Conservation (phyloP, 352 stramenopile species). For the Phytophthora tentaculata region DNA sequence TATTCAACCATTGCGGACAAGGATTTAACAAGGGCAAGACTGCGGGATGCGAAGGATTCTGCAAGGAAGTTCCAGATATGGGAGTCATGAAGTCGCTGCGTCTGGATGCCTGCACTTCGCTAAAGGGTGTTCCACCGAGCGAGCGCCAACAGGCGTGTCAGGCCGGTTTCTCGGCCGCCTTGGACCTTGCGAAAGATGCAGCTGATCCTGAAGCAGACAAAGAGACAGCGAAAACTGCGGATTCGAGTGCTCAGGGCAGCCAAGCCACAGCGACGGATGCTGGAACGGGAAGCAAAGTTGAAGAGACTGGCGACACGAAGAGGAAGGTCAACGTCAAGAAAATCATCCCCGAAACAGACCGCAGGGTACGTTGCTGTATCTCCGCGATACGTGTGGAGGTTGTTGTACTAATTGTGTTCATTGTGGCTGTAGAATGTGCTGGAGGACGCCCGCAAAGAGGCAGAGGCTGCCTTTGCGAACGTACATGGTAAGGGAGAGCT, state of each 20-base stretch:
- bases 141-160: constrained; percentile 54
- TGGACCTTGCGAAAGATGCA: constrained; percentile 41
- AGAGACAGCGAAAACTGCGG: neutral
- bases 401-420: constrained; percentile 5
- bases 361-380: constrained; percentile 30
- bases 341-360: constrained; percentile 26
- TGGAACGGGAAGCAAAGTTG: constrained; percentile 6
- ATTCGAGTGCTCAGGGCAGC: constrained; percentile 14
- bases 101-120: constrained; percentile 49
- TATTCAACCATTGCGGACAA: constrained; percentile 60
- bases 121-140: constrained; percentile 43
- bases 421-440: constrained; percentile 44
- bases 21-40: constrained; percentile 49
- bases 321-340: constrained; percentile 51
- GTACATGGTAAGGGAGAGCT: constrained; percentile 32
- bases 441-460: constrained; percentile 48
- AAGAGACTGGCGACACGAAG: constrained; percentile 9
- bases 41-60: constrained; percentile 49
- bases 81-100: constrained; percentile 43
- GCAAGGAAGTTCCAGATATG: constrained; percentile 27
- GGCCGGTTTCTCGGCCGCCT: constrained; percentile 46
- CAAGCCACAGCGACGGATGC: constrained; percentile 19
- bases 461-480: constrained; percentile 35
- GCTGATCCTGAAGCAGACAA: constrained; percentile 12
- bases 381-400: neutral